Percentiles rank a stretch among this genome's conserved stretches.
Evolutionary conservation across 1,284 basidiomycete genomes (phyloP).

Genomic region (Cutaneotrichosporon sp.): DNA sequence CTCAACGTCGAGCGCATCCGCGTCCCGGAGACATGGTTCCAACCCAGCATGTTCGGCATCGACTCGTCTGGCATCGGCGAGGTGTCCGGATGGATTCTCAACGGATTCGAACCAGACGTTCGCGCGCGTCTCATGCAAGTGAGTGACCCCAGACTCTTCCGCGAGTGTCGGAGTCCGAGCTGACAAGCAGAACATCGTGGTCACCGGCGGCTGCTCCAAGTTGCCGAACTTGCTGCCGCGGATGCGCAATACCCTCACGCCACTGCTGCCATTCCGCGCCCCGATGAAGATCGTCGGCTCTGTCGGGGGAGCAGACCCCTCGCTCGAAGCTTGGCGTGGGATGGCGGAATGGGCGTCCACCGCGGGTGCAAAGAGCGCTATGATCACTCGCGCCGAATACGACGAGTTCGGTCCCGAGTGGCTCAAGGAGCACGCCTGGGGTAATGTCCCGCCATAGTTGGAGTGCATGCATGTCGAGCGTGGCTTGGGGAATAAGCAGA

Average conservation of each 20-base stretch:
- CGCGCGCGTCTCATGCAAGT: conserved; percentile 58
- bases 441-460: conserved; percentile 41
- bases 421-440: conserved; percentile 54
- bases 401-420: conserved; percentile 84
- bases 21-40: conserved; percentile 89
- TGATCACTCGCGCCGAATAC: conserved; percentile 73
- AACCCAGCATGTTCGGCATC: conserved; percentile 86
- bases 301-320: conserved; percentile 54
- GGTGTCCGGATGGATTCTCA: conserved; percentile 77
- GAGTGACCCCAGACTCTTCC: no score
- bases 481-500: no score
- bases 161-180: no score
- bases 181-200: conserved; percentile 71
- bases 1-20: conserved; percentile 90
- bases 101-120: conserved; percentile 67
- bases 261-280: conserved; percentile 75
- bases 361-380: conserved; percentile 57
- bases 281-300: conserved; percentile 59
- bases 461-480: neutral
- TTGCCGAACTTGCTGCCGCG: conserved; percentile 67
- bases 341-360: conserved; percentile 78
- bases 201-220: conserved; percentile 76
- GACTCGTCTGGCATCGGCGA: conserved; percentile 93
- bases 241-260: conserved; percentile 65
- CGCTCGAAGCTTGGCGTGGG: conserved; percentile 82